A percentile compares a stretch with the other conserved stretches of the same genome.
Conservation (phyloP, 177 flowering plant species). For the Telopea speciosissima region DNA sequence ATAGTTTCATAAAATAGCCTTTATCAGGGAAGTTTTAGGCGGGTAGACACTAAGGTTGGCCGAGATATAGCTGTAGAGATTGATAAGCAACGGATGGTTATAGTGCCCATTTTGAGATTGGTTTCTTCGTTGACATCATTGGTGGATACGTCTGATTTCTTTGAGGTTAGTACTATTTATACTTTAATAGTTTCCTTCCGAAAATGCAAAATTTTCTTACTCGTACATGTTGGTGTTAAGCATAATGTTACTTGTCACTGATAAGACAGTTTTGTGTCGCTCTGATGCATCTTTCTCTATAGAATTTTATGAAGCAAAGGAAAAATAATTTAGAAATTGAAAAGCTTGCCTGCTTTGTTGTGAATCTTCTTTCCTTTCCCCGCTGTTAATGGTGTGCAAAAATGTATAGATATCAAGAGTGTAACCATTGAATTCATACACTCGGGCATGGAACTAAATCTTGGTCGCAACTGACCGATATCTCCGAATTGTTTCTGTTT, state of each 20-base stretch:
- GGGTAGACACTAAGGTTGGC: constrained; percentile 39
- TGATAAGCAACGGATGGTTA: constrained; percentile 48
- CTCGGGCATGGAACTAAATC: too few relatives aligned
- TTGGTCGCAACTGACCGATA: too few relatives aligned
- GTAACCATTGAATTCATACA: background rate
- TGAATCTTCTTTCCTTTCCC: background rate
- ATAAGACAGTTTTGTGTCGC: background rate
- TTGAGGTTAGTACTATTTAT: constrained; percentile 49
- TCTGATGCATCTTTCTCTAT: background rate
- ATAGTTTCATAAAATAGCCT: constrained; percentile 5
- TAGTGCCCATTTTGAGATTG: constrained; percentile 68
- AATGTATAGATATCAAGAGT: too few relatives aligned
- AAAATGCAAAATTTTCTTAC: background rate
- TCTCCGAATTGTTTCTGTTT: too few relatives aligned
- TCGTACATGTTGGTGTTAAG: background rate
- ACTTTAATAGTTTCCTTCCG: background rate
- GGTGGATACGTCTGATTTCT: constrained; percentile 73
- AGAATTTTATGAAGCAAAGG: background rate
- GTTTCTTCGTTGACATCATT: constrained; percentile 73
- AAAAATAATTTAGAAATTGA: too few relatives aligned
- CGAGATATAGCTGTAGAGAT: constrained; percentile 38
- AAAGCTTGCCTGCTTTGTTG: background rate
- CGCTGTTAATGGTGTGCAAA: background rate
- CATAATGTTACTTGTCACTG: background rate
- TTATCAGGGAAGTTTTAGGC: constrained; percentile 59